Base-by-base conservation (phyloP, 208 protist species). In the Kentomonas sorsogonicus region DNA sequence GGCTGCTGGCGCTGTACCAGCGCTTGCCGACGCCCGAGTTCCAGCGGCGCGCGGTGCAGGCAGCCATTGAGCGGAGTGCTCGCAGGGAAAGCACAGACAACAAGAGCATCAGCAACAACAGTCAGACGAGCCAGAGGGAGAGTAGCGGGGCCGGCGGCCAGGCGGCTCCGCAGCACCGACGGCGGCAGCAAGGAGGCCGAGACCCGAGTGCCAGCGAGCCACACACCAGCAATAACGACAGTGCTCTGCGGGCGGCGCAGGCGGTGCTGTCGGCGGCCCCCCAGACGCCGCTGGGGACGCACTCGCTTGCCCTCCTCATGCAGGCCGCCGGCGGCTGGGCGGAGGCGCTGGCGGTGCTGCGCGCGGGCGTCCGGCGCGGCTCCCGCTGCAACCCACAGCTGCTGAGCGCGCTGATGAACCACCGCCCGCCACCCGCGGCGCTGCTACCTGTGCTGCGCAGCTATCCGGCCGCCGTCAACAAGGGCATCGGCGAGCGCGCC, bases 321-420 rank as follows among this genome's bases (percentile, higher is more conserved):
- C 47, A 44, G n/a, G 54, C 61, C 1, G 57, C 61, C 2, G 10
- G 34, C 2, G 38, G 62, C 53, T 68, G 70, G 57, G 2, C 43
- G 1, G 53, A 79, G 63, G 83, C 79, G 18, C 53, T 85, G 7
- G 27, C 39, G 3, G 64, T 83, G 29, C 69, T 86, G 20, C 67
- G 70, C n/a, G 53, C 59, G 11, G 71, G 76, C 43, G 63, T 91
- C 23, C 57, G 63, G 23, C 60, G 44, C 43, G 83, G 83, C 29
- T 76, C 77, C 15, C 20, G 18, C 38, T 87, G 77, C 72, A 84
- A 69, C 31, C 77, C 83, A 3, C 79, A 85, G 36, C 46, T 91
- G 13, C 54, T 91, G 20, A 86, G 79, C 31, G 66, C 73, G 18
- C 51, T 91, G 23, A 67, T 91, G 66, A 64, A 73, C 54, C 47